Conservation (phyloP, 2,329 filamentous ascomycete species). For the Penicillium sp. region DNA sequence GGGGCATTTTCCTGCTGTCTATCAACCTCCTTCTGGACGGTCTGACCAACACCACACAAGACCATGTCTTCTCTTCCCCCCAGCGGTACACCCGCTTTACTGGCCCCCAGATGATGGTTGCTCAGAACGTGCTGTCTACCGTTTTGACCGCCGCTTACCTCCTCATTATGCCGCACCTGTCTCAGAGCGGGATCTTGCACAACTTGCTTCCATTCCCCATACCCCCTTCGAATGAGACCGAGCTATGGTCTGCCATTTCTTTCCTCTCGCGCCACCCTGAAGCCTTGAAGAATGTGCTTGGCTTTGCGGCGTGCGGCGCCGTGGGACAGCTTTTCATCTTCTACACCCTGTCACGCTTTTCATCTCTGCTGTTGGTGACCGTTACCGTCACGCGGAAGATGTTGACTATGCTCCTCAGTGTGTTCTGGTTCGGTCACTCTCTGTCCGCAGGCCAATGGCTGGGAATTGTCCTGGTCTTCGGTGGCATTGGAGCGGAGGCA, state of each 20-base stretch:
- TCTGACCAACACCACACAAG: slow-evolving; percentile 93
- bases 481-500: slow-evolving; percentile 88
- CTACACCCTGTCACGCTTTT: slow-evolving; percentile 90
- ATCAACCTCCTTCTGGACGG: slow-evolving; percentile 95
- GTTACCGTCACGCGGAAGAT: slow-evolving; percentile 98
- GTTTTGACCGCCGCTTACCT: slow-evolving; percentile 74
- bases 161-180: slow-evolving; percentile 74
- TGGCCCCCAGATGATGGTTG: slow-evolving; percentile 99
- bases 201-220: slow-evolving; percentile 65
- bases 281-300: slow-evolving; percentile 82
- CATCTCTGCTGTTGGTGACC: slow-evolving; percentile 85
- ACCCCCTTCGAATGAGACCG: slow-evolving; percentile 60
- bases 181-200: slow-evolving; percentile 61
- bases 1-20: slow-evolving; percentile 73
- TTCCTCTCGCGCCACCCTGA: slow-evolving; percentile 78
- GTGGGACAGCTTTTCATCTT: slow-evolving; percentile 97
- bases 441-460: slow-evolving; percentile 89
- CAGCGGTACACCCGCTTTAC: slow-evolving; percentile 70
- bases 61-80: slow-evolving; percentile 75
- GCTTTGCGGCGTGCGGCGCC: slow-evolving; percentile 85
- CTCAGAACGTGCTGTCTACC: slow-evolving; percentile 86
- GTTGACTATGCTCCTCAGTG: slow-evolving; percentile 97
- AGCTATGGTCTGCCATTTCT: slow-evolving; percentile 72
- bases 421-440: slow-evolving; percentile 88
- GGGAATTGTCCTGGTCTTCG: slow-evolving; percentile 88